Conservation (phyloP, 2,329 filamentous ascomycete genomes). For the Ophiostoma sp. region DNA sequence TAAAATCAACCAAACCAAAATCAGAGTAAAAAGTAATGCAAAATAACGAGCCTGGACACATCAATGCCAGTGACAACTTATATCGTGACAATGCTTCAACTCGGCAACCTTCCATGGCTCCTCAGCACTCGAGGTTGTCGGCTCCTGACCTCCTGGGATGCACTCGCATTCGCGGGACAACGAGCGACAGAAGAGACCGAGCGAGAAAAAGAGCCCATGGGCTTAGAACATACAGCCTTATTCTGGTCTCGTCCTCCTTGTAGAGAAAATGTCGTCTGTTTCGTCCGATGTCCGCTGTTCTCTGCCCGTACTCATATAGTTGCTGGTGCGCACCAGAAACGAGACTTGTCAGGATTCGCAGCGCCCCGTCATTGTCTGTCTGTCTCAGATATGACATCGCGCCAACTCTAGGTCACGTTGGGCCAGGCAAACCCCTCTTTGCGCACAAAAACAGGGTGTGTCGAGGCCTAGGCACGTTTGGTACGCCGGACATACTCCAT, state of each 20-base stretch:
- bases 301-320: not conserved
- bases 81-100: not conserved
- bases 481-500: constrained; percentile 4
- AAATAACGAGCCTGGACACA: no score
- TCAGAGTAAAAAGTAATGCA: no score
- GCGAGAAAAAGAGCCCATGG: not conserved
- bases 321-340: not conserved
- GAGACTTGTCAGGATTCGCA: not conserved
- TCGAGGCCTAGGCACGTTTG: not conserved
- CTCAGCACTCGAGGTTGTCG: not conserved
- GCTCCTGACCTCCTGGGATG: not conserved
- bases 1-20: no score
- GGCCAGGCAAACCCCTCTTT: not conserved
- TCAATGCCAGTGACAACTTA: not conserved
- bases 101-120: not conserved
- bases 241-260: not conserved
- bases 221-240: not conserved
- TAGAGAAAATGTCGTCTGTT: not conserved
- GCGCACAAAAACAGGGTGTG: not conserved
- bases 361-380: not conserved
- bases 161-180: not conserved
- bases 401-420: not conserved
- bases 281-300: not conserved
- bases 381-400: not conserved
- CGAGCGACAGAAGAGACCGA: not conserved